phyloP scores from a whole-genome alignment of 2,329 filamentous ascomycete genomes.

The Dryadomyces sulphureus region DNA sequence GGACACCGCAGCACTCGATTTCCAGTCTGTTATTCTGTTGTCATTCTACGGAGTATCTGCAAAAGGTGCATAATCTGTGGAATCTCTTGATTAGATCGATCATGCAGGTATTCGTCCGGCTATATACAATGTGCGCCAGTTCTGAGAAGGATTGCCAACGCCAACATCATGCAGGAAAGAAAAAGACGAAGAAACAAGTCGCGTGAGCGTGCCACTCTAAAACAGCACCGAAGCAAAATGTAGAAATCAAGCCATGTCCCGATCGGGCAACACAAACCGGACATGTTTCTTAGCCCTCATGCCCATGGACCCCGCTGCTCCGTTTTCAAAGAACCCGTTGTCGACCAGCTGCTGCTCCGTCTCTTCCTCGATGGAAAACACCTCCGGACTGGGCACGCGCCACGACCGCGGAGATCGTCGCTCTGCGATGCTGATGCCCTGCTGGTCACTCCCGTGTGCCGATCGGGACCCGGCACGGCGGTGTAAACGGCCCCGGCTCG shows the following conservation, averaged over 20 bases:
- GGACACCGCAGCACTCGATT: no score
- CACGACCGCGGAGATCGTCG: conserved; percentile 32
- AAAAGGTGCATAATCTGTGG: no score
- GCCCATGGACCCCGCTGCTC: background rate
- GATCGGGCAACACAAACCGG: conserved; percentile 8
- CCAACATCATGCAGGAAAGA: background rate
- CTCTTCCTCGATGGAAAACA: conserved; percentile 46
- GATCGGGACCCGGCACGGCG: conserved; percentile 15
- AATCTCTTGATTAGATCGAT: no score
- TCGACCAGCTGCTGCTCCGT: conserved; percentile 33
- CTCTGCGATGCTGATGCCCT: conserved; percentile 11
- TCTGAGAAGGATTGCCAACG: background rate
- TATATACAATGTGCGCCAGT: no score
- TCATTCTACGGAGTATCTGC: no score
- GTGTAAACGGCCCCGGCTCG: background rate
- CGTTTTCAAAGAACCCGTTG: conserved; percentile 1
- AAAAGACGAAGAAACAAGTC: background rate
- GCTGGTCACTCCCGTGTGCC: conserved; percentile 12
- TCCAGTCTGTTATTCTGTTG: no score
- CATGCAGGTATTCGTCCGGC: no score
- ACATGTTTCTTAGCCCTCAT: conserved; percentile 3
- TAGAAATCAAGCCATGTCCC: conserved; percentile 1
- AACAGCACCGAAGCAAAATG: background rate
- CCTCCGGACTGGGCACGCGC: conserved; percentile 43
- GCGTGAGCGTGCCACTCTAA: background rate